Conservation (phyloP, 2,329 filamentous ascomycete genomes). For the Sphaerulina vaccinii region DNA sequence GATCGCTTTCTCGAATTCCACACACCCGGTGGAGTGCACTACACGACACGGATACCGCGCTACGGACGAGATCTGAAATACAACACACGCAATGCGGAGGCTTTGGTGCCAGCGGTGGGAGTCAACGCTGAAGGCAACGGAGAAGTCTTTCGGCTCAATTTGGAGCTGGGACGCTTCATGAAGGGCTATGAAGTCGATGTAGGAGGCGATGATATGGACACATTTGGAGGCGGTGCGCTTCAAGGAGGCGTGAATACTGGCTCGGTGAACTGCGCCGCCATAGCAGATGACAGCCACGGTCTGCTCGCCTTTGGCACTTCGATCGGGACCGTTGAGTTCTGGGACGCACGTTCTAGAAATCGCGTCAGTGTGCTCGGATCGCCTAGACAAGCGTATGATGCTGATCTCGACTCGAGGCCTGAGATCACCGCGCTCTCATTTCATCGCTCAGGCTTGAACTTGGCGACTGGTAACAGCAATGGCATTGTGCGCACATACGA, state of each 20-base stretch:
- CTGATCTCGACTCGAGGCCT: conserved; percentile 41
- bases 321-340: conserved; percentile 93
- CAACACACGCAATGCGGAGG: conserved; percentile 77
- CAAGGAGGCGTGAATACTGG: conserved; percentile 85
- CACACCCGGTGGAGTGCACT: conserved; percentile 82
- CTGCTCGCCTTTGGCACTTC: conserved; percentile 91
- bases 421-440: conserved; percentile 89
- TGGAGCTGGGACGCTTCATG: conserved; percentile 92
- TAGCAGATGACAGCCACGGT: conserved; percentile 87
- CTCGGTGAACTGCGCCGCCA: conserved; percentile 80
- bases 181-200: conserved; percentile 89
- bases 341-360: conserved; percentile 83
- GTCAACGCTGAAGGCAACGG: conserved; percentile 81
- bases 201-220: conserved; percentile 72
- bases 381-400: conserved; percentile 35
- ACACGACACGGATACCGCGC: conserved; percentile 82
- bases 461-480: conserved; percentile 83
- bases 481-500: conserved; percentile 91
- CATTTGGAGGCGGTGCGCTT: conserved; percentile 67
- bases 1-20: conserved; percentile 93
- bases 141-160: conserved; percentile 88
- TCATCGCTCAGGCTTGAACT: conserved; percentile 74
- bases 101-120: conserved; percentile 82
- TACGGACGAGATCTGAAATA: conserved; percentile 91
- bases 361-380: conserved; percentile 73